Percentiles rank a stretch among this genome's conserved stretches.
Conservation (phyloP, 495 filamentous ascomycete species). For the Podospora fimiseda region DNA sequence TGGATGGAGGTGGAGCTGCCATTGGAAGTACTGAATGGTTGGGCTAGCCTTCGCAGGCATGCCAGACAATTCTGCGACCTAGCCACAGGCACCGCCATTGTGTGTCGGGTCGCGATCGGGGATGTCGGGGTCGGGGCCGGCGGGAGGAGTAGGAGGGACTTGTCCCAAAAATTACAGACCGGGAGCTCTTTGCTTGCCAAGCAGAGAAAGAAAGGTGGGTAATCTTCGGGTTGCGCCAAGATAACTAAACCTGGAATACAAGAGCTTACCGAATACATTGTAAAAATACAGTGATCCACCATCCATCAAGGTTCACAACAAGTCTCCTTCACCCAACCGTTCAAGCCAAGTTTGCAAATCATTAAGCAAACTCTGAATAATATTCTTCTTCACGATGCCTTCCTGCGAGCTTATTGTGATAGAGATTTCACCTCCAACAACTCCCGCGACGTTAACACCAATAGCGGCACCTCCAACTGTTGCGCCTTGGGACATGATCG, state of each 20-base stretch:
- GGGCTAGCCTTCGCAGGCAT: slow-evolving; percentile 24
- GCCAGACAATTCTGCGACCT: slow-evolving; percentile 25
- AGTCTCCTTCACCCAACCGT: slow-evolving; percentile 2
- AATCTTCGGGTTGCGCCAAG: slow-evolving; percentile 9
- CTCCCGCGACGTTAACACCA: slow-evolving; percentile 24
- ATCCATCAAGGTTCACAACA: not conserved
- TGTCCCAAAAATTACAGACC: slow-evolving; percentile 7
- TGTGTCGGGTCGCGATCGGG: not conserved
- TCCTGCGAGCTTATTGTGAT: slow-evolving; percentile 30
- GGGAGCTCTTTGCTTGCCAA: not conserved
- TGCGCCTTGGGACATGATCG: slow-evolving; percentile 30
- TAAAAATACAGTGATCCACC: not conserved
- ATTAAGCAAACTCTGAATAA: slow-evolving; percentile 21
- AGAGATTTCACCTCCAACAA: slow-evolving; percentile 19
- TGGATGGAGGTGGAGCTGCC: slow-evolving; percentile 14
- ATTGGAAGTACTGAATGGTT: slow-evolving; percentile 13
- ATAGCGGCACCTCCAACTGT: slow-evolving; percentile 26
- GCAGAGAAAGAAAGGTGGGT: slow-evolving; percentile 1
- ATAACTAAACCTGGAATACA: too few species aligned
- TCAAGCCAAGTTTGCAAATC: slow-evolving; percentile 27
- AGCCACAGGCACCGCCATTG: slow-evolving; percentile 16
- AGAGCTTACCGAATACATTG: too few species aligned
- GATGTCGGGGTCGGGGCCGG: not conserved
- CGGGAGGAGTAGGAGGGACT: too few species aligned
- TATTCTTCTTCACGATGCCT: slow-evolving; percentile 17